A percentile compares a stretch with the other conserved stretches of the same genome.
These are phyloP conservation scores for Colletotrichum paranaense DNA, from an alignment of 2,329 filamentous ascomycete genomes.

Conservation along the genomic window DNA sequence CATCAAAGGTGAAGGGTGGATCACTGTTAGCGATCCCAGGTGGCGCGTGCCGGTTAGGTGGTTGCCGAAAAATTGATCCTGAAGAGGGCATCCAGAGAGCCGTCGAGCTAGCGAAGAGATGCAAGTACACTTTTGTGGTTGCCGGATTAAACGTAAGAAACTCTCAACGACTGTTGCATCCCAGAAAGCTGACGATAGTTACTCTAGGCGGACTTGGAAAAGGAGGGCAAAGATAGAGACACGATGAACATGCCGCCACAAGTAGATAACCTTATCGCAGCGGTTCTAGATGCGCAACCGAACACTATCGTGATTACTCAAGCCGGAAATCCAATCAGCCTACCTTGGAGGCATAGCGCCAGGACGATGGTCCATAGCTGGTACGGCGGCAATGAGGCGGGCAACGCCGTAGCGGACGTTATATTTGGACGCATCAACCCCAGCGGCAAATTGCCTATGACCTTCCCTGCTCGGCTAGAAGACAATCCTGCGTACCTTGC, in stretches of 20 bases:
- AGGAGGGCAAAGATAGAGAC: constrained; percentile 77
- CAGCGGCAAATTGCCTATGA: constrained; percentile 80
- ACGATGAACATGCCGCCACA: constrained; percentile 77
- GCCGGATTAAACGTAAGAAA: constrained; percentile 69
- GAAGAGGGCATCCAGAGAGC: constrained; percentile 73
- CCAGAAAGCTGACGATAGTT: neutral
- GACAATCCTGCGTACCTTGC: constrained; percentile 79
- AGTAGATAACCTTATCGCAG: constrained; percentile 74
- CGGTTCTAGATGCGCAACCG: constrained; percentile 71
- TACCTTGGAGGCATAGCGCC: constrained; percentile 69
- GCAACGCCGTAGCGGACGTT: constrained; percentile 78
- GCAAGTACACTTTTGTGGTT: constrained; percentile 82
- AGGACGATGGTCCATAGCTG: constrained; percentile 73
- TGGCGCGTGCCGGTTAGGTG: constrained; percentile 72
- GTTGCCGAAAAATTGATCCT: constrained; percentile 66
- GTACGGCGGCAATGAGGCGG: constrained; percentile 82
- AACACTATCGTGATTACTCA: constrained; percentile 76
- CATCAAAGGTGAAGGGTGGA: constrained; percentile 62
- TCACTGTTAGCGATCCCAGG: constrained; percentile 62
- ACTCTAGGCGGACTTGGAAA: constrained; percentile 71
- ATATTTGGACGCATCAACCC: constrained; percentile 76
- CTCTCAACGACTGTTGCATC: too few relatives aligned
- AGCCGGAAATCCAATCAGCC: constrained; percentile 74
- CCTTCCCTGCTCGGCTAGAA: constrained; percentile 71
- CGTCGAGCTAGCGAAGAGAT: constrained; percentile 72